Percentiles rank a stretch among this genome's conserved stretches.
These are phyloP conservation scores for Sporothrix phasma DNA, from an alignment of 2,329 filamentous ascomycete species.

Conservation along the genomic window DNA sequence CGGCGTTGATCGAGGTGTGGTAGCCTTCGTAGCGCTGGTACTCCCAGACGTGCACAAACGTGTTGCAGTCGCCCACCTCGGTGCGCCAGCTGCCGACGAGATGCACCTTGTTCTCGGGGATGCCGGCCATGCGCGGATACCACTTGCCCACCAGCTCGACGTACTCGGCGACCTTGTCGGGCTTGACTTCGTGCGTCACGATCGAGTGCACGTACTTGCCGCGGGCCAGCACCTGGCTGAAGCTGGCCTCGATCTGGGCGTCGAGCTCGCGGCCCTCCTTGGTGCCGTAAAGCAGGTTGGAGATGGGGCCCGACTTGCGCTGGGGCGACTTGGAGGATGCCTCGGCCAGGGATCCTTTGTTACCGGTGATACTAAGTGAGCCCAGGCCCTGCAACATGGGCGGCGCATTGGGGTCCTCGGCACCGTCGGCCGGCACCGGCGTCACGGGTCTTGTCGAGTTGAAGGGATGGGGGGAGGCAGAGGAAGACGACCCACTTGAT, in stretches of 20 bases:
- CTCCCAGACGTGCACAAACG: constrained; percentile 99
- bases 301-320: constrained; percentile 63
- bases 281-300: constrained; percentile 91
- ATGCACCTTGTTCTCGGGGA: constrained; percentile 85
- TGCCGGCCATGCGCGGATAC: constrained; percentile 82
- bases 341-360: constrained; percentile 50
- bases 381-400: constrained; percentile 37
- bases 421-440: not conserved
- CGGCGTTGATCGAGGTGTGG: constrained; percentile 79
- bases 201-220: constrained; percentile 99
- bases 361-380: constrained; percentile 45
- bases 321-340: constrained; percentile 44
- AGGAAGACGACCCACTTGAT: constrained; percentile 58
- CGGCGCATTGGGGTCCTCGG: constrained; percentile 2
- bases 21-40: constrained; percentile 97
- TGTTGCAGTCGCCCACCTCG: constrained; percentile 94
- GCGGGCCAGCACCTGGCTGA: constrained; percentile 85
- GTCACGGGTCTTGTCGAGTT: not conserved
- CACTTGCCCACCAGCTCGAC: constrained; percentile 77
- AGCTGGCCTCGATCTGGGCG: constrained; percentile 89
- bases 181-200: constrained; percentile 90
- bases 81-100: constrained; percentile 97
- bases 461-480: constrained; percentile 16
- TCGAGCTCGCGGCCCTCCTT: constrained; percentile 91
- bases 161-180: constrained; percentile 92